phyloP scores from a whole-genome alignment of 495 filamentous ascomycete genomes.

The Neurospora sp. region DNA sequence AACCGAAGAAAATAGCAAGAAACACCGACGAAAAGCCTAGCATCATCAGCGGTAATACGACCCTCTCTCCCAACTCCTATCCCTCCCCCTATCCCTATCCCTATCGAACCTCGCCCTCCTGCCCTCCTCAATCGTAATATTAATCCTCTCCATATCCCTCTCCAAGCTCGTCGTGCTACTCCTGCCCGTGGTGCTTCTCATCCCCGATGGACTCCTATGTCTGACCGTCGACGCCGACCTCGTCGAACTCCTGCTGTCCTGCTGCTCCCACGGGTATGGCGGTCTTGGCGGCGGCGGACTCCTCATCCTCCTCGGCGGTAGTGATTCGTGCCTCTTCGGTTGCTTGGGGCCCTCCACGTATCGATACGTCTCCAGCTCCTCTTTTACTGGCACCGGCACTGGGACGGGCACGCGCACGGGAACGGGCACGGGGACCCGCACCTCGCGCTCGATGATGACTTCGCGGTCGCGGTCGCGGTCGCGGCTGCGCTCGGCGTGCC shows the following conservation, averaged over 20 bases:
- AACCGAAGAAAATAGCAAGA: background rate
- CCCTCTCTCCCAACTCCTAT: background rate
- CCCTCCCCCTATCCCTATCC: background rate
- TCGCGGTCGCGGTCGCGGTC: conserved; percentile 31
- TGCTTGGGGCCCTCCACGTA: conserved; percentile 31
- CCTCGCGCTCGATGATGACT: conserved; percentile 40
- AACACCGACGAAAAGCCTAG: background rate
- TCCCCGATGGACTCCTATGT: background rate
- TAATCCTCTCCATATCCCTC: conserved; percentile 4
- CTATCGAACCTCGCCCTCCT: background rate
- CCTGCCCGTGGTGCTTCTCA: background rate
- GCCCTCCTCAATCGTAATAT: conserved; percentile 3
- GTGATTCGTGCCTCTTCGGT: conserved; percentile 1
- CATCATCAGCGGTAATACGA: conserved; percentile 1
- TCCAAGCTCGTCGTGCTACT: conserved; percentile 1
- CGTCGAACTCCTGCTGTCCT: background rate
- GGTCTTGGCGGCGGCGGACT: background rate
- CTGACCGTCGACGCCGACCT: background rate
- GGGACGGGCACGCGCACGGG: conserved; percentile 20
- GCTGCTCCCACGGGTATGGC: background rate
- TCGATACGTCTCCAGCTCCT: conserved; percentile 35
- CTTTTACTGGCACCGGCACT: conserved; percentile 15
- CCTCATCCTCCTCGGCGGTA: background rate
- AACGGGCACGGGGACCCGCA: conserved; percentile 27
- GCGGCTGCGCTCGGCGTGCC: conserved; percentile 14